phyloP scores from a whole-genome alignment of 164 flowering plant genomes.

The Macadamia tetraphylla region DNA sequence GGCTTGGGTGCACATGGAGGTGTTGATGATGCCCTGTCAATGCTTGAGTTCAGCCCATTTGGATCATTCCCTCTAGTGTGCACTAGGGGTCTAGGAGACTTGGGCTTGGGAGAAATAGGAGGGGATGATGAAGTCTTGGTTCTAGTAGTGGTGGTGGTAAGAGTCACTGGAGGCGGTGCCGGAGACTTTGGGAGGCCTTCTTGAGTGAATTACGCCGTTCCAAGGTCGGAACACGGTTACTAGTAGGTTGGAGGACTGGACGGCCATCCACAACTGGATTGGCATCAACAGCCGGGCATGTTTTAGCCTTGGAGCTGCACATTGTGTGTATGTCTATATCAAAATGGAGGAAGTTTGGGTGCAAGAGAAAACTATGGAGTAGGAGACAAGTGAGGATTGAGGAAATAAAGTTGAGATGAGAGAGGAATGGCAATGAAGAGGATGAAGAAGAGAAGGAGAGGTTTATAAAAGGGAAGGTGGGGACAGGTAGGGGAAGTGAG shows the following conservation, averaged over 20 bases:
- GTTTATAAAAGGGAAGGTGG: constrained; percentile 26
- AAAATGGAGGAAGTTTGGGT: background rate
- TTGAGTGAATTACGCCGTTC: constrained; percentile 37
- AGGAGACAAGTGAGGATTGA: too few relatives aligned
- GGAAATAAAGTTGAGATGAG: background rate
- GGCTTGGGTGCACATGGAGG: constrained; percentile 19
- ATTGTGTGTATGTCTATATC: constrained; percentile 15
- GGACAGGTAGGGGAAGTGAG: constrained; percentile 31
- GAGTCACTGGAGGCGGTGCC: constrained; percentile 15
- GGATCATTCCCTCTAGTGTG: constrained; percentile 38
- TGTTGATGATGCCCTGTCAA: constrained; percentile 27
- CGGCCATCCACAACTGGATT: constrained; percentile 33
- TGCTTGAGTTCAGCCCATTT: constrained; percentile 36
- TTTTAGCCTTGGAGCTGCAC: constrained; percentile 44
- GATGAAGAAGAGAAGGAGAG: constrained; percentile 9
- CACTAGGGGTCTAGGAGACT: constrained; percentile 39
- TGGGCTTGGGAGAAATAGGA: constrained; percentile 45
- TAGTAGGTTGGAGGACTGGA: constrained; percentile 62
- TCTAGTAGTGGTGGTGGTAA: background rate
- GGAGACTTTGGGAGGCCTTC: constrained; percentile 26
- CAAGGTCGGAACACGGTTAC: constrained; percentile 41
- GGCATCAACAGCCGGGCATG: constrained; percentile 16
- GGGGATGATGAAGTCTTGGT: constrained; percentile 19
- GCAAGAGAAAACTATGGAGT: background rate
- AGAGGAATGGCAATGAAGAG: constrained; percentile 1